Evolutionary conservation across 2,329 filamentous ascomycete species (phyloP).

Genomic region (Cladobotryum mycophilum): DNA sequence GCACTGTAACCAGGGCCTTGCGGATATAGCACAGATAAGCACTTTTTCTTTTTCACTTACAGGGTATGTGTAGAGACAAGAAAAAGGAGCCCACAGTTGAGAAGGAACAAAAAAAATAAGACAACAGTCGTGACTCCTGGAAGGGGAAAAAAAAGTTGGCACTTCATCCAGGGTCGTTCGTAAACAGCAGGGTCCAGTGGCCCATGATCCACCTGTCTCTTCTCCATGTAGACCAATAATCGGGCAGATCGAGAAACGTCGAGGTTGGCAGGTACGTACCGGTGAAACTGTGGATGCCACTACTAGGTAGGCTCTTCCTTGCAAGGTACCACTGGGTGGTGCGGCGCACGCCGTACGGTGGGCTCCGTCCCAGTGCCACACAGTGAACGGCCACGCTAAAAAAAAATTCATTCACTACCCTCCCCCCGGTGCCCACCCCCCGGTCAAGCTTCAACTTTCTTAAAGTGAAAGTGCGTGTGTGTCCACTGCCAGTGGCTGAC

Average conservation of each 20-base stretch:
- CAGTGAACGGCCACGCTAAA: too few relatives aligned
- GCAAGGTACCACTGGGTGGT: neutral
- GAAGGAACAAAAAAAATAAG: too few relatives aligned
- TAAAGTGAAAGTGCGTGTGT: neutral
- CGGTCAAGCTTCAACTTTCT: neutral
- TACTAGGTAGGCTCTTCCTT: neutral
- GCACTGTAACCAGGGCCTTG: too few relatives aligned
- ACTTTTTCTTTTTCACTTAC: too few relatives aligned
- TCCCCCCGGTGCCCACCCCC: too few relatives aligned
- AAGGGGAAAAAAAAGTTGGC: conserved; percentile 17
- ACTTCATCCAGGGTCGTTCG: conserved; percentile 24
- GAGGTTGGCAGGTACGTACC: neutral
- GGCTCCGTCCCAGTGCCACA: neutral
- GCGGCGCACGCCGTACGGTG: neutral
- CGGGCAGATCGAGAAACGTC: conserved; percentile 25
- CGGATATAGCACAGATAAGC: too few relatives aligned
- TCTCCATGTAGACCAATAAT: conserved; percentile 28
- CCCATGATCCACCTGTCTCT: conserved; percentile 5
- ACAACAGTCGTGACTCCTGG: neutral
- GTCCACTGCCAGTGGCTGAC: neutral
- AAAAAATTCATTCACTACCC: too few relatives aligned
- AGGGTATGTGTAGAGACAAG: too few relatives aligned
- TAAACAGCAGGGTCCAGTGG: conserved; percentile 14
- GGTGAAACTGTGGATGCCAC: neutral
- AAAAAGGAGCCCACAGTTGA: too few relatives aligned